phyloP scores from a whole-genome alignment of 1,284 basidiomycete species.

The Ceratobasidium sp. region DNA sequence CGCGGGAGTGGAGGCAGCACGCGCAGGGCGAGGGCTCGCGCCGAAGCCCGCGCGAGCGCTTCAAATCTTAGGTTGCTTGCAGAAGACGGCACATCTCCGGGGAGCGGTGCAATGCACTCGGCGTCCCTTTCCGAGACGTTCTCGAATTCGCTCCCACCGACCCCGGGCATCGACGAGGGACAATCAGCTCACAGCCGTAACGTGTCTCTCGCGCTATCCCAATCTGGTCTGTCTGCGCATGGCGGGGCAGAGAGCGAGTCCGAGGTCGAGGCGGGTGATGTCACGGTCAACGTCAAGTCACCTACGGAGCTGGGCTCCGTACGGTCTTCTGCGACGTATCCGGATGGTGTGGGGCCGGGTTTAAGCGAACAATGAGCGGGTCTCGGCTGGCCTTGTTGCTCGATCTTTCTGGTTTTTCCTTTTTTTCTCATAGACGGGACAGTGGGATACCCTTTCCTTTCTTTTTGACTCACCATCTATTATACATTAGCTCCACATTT shows the following conservation, averaged over 20 bases:
- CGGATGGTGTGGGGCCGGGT: slow-evolving; percentile 23
- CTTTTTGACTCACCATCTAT: slow-evolving; percentile 22
- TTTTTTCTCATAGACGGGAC: slow-evolving; percentile 5
- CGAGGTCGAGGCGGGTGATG: slow-evolving; percentile 19
- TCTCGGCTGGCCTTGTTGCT: neutral
- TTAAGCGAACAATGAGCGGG: slow-evolving; percentile 22
- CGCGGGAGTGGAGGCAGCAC: slow-evolving; percentile 34
- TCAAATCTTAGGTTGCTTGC: slow-evolving; percentile 33
- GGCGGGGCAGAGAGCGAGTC: slow-evolving; percentile 23
- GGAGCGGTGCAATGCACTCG: slow-evolving; percentile 19
- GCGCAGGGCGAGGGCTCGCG: slow-evolving; percentile 34
- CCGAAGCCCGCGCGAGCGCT: slow-evolving; percentile 40
- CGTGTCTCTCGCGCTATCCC: slow-evolving; percentile 33
- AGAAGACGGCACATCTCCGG: slow-evolving; percentile 11
- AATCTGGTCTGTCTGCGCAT: slow-evolving; percentile 12
- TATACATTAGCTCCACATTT: slow-evolving; percentile 33
- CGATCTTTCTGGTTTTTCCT: slow-evolving; percentile 8
- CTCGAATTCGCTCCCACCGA: slow-evolving; percentile 31
- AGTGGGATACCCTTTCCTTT: slow-evolving; percentile 1
- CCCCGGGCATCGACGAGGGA: slow-evolving; percentile 27
- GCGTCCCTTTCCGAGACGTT: slow-evolving; percentile 38
- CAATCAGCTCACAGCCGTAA: slow-evolving; percentile 31
- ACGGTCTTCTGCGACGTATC: slow-evolving; percentile 27
- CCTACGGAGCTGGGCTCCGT: slow-evolving; percentile 44
- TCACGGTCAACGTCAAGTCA: slow-evolving; percentile 37